These are phyloP conservation scores for Leptosphaerulina australis DNA, from an alignment of 2,329 filamentous ascomycete species.

Conservation along the genomic window DNA sequence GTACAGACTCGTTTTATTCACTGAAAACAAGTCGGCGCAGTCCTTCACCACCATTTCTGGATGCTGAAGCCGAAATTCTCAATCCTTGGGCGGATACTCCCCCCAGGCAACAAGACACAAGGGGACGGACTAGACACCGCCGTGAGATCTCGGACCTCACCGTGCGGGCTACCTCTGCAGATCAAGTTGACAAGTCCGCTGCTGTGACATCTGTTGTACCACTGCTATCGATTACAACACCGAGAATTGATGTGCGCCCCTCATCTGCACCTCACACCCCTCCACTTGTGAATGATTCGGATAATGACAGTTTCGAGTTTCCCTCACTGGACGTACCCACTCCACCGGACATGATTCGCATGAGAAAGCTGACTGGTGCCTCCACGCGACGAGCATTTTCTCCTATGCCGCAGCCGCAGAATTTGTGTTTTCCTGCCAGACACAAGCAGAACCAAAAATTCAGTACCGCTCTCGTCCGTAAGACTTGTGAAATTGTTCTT, in stretches of 20 bases:
- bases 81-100: slow-evolving; percentile 37
- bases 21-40: slow-evolving; percentile 33
- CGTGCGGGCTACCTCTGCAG: slow-evolving; percentile 33
- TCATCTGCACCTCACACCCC: slow-evolving; percentile 52
- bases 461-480: slow-evolving; percentile 69
- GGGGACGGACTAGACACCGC: slow-evolving; percentile 43
- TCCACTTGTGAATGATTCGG: slow-evolving; percentile 52
- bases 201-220: slow-evolving; percentile 33
- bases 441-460: slow-evolving; percentile 47
- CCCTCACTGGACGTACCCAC: slow-evolving; percentile 49
- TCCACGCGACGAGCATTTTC: slow-evolving; percentile 66
- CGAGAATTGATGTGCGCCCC: slow-evolving; percentile 29
- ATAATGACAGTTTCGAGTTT: slow-evolving; percentile 52
- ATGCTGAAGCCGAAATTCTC: slow-evolving; percentile 36
- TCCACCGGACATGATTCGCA: slow-evolving; percentile 47
- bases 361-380: slow-evolving; percentile 56
- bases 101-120: slow-evolving; percentile 21
- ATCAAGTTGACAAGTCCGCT: slow-evolving; percentile 20
- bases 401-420: slow-evolving; percentile 70
- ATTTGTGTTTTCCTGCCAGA: slow-evolving; percentile 63
- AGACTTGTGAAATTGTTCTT: slow-evolving; percentile 76
- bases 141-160: slow-evolving; percentile 48
- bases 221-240: slow-evolving; percentile 25
- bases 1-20: slow-evolving; percentile 49
- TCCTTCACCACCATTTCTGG: slow-evolving; percentile 30